Percentiles rank a stretch among this genome's conserved stretches.
Conservation (phyloP, 2,329 filamentous ascomycete genomes). For the Sporothrix brunneoviolacea region DNA sequence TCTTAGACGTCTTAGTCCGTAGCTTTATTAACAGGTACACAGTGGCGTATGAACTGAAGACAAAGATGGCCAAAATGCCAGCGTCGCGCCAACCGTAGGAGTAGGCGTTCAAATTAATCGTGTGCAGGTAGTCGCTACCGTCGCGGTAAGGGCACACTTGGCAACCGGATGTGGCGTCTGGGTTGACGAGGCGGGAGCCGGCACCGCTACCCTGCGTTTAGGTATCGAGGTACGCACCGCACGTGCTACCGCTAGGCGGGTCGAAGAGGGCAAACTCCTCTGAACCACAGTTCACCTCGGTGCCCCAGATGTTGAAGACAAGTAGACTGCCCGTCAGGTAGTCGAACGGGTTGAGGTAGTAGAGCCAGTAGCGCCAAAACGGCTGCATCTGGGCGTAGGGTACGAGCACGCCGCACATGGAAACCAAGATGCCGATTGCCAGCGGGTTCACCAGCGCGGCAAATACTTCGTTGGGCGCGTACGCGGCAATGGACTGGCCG, state of each 20-base stretch:
- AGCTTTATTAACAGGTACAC: conserved; percentile 43
- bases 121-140: conserved; percentile 54
- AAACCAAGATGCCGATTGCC: conserved; percentile 51
- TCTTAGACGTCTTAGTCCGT: conserved; percentile 42
- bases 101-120: conserved; percentile 53
- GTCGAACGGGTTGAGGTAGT: conserved; percentile 55
- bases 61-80: conserved; percentile 51
- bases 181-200: conserved; percentile 38
- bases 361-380: conserved; percentile 65
- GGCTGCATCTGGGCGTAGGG: conserved; percentile 54
- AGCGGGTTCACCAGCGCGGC: conserved; percentile 52
- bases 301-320: conserved; percentile 43
- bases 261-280: conserved; percentile 47
- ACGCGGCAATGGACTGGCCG: conserved; percentile 56
- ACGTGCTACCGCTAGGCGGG: conserved; percentile 46
- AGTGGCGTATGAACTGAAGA: conserved; percentile 44
- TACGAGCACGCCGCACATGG: conserved; percentile 70
- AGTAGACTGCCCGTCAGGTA: conserved; percentile 53
- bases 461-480: conserved; percentile 54
- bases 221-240: conserved; percentile 46
- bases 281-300: conserved; percentile 38
- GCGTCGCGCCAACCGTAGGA: conserved; percentile 62
- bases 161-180: conserved; percentile 51
- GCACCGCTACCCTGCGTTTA: conserved; percentile 44
- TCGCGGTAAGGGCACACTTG: conserved; percentile 54